These are phyloP conservation scores for Naganishia vaughanmartiniae DNA, from an alignment of 768 basidiomycete genomes.

Conservation along the genomic window DNA sequence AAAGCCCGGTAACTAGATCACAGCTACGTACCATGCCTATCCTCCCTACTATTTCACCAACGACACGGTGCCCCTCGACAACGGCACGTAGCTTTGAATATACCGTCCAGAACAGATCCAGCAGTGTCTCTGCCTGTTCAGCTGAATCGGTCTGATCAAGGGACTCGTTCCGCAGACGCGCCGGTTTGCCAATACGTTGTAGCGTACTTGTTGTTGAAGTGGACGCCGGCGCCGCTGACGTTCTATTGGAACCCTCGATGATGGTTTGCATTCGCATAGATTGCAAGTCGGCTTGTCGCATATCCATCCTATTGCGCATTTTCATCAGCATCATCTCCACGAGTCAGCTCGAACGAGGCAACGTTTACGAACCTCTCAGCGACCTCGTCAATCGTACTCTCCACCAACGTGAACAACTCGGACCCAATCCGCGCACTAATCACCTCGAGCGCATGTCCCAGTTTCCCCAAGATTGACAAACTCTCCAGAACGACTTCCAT, in stretches of 20 bases:
- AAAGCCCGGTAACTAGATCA: neutral
- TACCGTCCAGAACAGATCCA: conserved; percentile 93
- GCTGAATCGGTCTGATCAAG: conserved; percentile 27
- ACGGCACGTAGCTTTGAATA: conserved; percentile 95
- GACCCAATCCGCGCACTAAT: conserved; percentile 75
- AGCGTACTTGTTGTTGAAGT: neutral
- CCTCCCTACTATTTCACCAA: conserved; percentile 84
- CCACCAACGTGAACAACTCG: conserved; percentile 81
- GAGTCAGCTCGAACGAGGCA: neutral
- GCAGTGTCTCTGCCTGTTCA: conserved; percentile 72
- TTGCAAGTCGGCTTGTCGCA: conserved; percentile 24
- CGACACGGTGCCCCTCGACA: conserved; percentile 79
- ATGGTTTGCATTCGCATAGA: conserved; percentile 19
- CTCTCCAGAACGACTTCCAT: conserved; percentile 90
- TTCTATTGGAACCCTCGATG: conserved; percentile 14
- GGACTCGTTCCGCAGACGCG: conserved; percentile 25
- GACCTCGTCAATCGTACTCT: conserved; percentile 83
- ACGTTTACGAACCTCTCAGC: conserved; percentile 68
- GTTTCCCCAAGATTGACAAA: conserved; percentile 82
- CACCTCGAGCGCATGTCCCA: conserved; percentile 77
- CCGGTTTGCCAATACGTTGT: conserved; percentile 4
- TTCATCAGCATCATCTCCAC: conserved; percentile 1
- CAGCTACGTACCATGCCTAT: conserved; percentile 57
- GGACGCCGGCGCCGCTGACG: neutral
- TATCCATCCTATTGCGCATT: conserved; percentile 18